Base-by-base conservation (phyloP, 2,329 filamentous ascomycete genomes). In the Rutstroemia sp. region DNA sequence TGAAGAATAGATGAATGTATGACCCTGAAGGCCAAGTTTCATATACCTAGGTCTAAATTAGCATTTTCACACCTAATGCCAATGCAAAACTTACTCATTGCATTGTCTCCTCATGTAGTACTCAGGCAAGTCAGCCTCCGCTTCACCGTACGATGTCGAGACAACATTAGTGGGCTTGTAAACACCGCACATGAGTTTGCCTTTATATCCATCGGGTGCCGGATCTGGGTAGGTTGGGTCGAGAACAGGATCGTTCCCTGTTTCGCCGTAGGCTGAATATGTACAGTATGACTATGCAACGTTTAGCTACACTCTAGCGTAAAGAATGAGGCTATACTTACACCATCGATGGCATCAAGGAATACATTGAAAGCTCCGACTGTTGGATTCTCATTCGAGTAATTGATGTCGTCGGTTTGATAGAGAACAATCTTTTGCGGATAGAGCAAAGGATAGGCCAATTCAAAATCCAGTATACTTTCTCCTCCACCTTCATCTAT, bases 51-150 rank as follows among this genome's bases (percentile, higher is more conserved):
- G 6, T 44, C 3, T 8, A 5, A 10, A 21, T 54, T 5, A 54
- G 42, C n/a, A 48, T 54, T 1, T 45, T 25, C 14, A 27, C 16
- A n/a, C 7, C n/a, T 39, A 3, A 9, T 27, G 6, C 8, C 10
- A 6, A 3, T 50, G 27, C 9, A 9, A 9, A 30, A 30, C 27
- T 30, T 36, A 75, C 69, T 77, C 76, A 53, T 68, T 67, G 66
- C 76, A 77, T 66, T 78, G 76, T 5, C 76, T 73, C 60, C 77
- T 70, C 63, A 79, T 75, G 67, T 84, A 84, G 58, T 70, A 72
- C 8, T 72, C 68, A 0, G 80, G 78, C n/a, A 82, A 70, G 38
- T 77, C 75, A 14, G 71, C 69, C 66, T 84, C 80, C 38, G 75
- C 72, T 47, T 75, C 73, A 40, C 78, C 78, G 64, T 81, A 81